Conservation (phyloP, 225 moss, liverwort and hornwort genomes). For the Rhytidiadelphus loreus region DNA sequence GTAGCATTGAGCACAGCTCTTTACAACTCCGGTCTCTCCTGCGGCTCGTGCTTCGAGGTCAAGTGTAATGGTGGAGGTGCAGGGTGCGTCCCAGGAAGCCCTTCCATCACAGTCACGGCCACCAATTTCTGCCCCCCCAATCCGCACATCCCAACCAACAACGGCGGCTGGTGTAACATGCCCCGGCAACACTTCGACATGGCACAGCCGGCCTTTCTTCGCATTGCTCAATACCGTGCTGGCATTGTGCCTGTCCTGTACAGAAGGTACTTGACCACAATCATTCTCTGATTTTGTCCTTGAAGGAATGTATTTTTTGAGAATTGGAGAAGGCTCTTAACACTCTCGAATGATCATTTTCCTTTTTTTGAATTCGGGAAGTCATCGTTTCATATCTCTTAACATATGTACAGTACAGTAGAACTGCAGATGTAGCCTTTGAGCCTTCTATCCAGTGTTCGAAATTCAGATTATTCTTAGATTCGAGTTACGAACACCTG, state of each 20-base stretch:
- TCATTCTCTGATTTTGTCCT: neutral
- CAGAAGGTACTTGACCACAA: conserved; percentile 1
- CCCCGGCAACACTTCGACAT: conserved; percentile 37
- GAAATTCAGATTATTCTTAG: neutral
- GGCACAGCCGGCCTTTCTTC: conserved; percentile 24
- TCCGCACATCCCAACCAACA: conserved; percentile 1
- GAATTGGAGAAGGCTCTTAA: neutral
- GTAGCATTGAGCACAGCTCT: conserved; percentile 45
- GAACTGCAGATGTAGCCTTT: neutral
- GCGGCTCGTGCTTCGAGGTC: conserved; percentile 59
- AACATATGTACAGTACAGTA: too few relatives aligned
- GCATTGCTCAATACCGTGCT: conserved; percentile 12
- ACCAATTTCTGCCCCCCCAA: conserved; percentile 53
- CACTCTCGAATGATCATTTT: neutral
- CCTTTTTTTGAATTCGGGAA: neutral
- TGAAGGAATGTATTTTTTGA: too few relatives aligned
- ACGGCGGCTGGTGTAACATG: conserved; percentile 36
- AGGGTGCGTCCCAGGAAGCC: conserved; percentile 11
- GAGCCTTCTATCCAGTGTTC: neutral
- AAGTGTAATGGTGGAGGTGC: conserved; percentile 6
- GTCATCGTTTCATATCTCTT: neutral
- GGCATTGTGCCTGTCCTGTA: conserved; percentile 32
- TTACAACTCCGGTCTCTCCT: conserved; percentile 24
- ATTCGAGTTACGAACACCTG: neutral
- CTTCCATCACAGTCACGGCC: conserved; percentile 36